Conservation (phyloP, 2,329 filamentous ascomycete genomes). For the Teratosphaeria pseudoeucalypti region DNA sequence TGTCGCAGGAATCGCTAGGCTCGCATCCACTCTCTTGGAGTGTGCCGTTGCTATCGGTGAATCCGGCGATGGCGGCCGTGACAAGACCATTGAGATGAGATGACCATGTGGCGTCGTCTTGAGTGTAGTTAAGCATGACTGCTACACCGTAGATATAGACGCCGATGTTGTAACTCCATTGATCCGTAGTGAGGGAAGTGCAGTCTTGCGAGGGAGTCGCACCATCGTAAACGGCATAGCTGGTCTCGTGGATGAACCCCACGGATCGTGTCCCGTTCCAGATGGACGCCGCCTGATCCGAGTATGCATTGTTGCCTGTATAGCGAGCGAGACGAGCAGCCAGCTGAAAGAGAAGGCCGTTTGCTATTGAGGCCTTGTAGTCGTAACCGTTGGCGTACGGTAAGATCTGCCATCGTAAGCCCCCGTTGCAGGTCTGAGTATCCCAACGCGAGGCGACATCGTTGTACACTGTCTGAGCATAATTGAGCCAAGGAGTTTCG, state of each 20-base stretch:
- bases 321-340: constrained; percentile 25
- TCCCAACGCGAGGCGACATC: constrained; percentile 26
- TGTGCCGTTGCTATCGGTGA: constrained; percentile 25
- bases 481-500: constrained; percentile 32
- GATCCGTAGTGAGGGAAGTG: constrained; percentile 32
- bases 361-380: constrained; percentile 38
- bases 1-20: constrained; percentile 30
- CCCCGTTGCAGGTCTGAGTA: constrained; percentile 21
- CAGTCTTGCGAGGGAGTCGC: constrained; percentile 36
- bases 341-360: constrained; percentile 37
- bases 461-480: constrained; percentile 32
- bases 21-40: constrained; percentile 41
- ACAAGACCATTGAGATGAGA: constrained; percentile 19
- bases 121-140: constrained; percentile 34
- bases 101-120: constrained; percentile 1
- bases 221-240: constrained; percentile 39
- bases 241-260: constrained; percentile 48
- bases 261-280: constrained; percentile 37
- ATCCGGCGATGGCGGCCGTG: constrained; percentile 36
- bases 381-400: constrained; percentile 31
- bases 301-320: constrained; percentile 29
- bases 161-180: constrained; percentile 40
- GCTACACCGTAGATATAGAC: constrained; percentile 37
- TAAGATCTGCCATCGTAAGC: constrained; percentile 27
- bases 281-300: constrained; percentile 40